Conservation (phyloP, 805 yeast species). For the Debaryomyces hansenii region DNA sequence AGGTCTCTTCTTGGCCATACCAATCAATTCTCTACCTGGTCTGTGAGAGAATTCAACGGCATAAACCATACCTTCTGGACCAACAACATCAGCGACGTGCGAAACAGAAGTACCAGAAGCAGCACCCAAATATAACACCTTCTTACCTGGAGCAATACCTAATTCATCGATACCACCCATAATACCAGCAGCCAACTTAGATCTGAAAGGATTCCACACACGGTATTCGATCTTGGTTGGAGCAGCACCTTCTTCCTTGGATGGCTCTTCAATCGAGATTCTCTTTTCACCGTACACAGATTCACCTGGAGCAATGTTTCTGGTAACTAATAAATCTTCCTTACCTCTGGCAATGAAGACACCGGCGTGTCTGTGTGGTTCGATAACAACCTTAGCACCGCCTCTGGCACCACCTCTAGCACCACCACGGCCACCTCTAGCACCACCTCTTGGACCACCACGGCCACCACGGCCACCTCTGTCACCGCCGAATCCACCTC, state of each 20-base stretch:
- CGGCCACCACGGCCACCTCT: constrained; percentile 33
- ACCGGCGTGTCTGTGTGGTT: constrained; percentile 99
- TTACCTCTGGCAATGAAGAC: constrained; percentile 99
- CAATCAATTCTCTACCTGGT: constrained; percentile 98
- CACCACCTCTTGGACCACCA: constrained; percentile 46
- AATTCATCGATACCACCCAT: constrained; percentile 99
- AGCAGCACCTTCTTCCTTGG: constrained; percentile 81
- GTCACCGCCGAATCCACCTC: constrained; percentile 44
- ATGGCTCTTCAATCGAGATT: constrained; percentile 89
- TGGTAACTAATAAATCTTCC: constrained; percentile 96
- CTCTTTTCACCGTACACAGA: constrained; percentile 98
- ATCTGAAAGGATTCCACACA: constrained; percentile 99
- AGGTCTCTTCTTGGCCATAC: constrained; percentile 99
- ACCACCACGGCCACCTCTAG: constrained; percentile 66
- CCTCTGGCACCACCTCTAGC: constrained; percentile 81
- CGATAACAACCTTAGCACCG: constrained; percentile 95
- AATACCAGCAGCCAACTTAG: constrained; percentile 99
- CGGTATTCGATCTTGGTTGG: constrained; percentile 97
- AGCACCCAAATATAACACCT: constrained; percentile 97
- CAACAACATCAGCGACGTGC: constrained; percentile 97
- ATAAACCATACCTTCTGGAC: constrained; percentile 98
- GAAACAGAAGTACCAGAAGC: constrained; percentile 99
- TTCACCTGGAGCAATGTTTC: constrained; percentile 97
- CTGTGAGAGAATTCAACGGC: constrained; percentile 99
- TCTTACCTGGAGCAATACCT: constrained; percentile 97